Conservation (phyloP, 2,329 filamentous ascomycete genomes). For the Albifimbria verrucaria region DNA sequence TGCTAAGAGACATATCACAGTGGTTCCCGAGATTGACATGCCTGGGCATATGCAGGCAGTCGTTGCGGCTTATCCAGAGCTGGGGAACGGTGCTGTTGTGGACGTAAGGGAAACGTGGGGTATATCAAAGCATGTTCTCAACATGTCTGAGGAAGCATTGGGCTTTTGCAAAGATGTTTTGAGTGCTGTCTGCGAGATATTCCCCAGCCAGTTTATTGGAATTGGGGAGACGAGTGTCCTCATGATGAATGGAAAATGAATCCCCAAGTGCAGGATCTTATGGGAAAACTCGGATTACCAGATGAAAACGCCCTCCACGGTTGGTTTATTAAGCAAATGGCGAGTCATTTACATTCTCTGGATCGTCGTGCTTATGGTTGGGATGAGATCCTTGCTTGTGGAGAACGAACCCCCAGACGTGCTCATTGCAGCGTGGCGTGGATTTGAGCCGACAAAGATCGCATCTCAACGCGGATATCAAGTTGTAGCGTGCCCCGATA, state of each 20-base stretch:
- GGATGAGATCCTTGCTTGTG: slow-evolving; percentile 13
- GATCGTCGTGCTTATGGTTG: slow-evolving; percentile 12
- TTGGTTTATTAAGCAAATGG: slow-evolving; percentile 13
- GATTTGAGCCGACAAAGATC: slow-evolving; percentile 9
- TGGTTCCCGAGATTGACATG: slow-evolving; percentile 17
- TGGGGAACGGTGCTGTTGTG: slow-evolving; percentile 10
- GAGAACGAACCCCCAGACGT: slow-evolving; percentile 6
- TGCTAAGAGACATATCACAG: slow-evolving; percentile 10
- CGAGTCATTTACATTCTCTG: slow-evolving; percentile 9
- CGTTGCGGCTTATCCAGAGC: slow-evolving; percentile 15
- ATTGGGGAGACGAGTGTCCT: slow-evolving; percentile 16
- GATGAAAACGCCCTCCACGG: slow-evolving; percentile 11
- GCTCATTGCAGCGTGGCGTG: slow-evolving; percentile 12
- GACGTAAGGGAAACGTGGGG: slow-evolving; percentile 14
- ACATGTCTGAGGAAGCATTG: slow-evolving; percentile 11
- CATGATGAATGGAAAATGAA: slow-evolving; percentile 14
- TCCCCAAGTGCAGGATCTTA: slow-evolving; percentile 6
- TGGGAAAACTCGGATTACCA: slow-evolving; percentile 10
- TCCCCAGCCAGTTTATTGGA: slow-evolving; percentile 9
- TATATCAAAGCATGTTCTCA: slow-evolving; percentile 13
- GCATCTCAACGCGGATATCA: slow-evolving; percentile 13
- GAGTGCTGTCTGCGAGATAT: slow-evolving; percentile 10
- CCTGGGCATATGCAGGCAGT: slow-evolving; percentile 17
- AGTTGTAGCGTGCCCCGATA: slow-evolving; percentile 12
- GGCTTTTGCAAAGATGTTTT: slow-evolving; percentile 13